Evolutionary conservation across 225 moss, liverwort and hornwort genomes (phyloP).

Genomic region (Takakia lepidozioides): DNA sequence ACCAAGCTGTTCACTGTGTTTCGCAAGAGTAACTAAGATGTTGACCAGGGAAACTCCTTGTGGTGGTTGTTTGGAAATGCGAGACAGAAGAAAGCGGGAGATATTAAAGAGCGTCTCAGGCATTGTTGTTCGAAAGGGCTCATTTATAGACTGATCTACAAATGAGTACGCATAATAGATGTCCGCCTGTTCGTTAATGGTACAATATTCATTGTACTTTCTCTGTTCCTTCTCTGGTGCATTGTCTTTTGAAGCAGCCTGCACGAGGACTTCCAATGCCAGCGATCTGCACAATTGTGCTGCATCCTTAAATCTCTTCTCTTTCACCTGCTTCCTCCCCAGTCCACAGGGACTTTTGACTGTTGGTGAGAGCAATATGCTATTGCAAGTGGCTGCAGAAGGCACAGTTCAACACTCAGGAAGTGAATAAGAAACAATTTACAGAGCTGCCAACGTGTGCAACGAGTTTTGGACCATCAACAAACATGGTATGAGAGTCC

Average conservation of each 20-base stretch:
- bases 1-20: slow-evolving; percentile 89
- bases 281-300: slow-evolving; percentile 55
- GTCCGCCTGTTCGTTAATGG: slow-evolving; percentile 41
- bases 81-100: slow-evolving; percentile 61
- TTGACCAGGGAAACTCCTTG: slow-evolving; percentile 69
- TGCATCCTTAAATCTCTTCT: slow-evolving; percentile 78
- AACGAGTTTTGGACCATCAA: too few relatives aligned
- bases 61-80: slow-evolving; percentile 47
- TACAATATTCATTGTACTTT: slow-evolving; percentile 26
- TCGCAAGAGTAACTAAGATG: slow-evolving; percentile 80
- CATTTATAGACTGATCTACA: slow-evolving; percentile 70
- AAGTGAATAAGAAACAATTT: too few relatives aligned
- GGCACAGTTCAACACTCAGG: too few relatives aligned
- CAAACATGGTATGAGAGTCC: neutral
- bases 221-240: slow-evolving; percentile 23
- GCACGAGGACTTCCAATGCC: slow-evolving; percentile 41
- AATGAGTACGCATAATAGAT: slow-evolving; percentile 85
- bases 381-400: too few relatives aligned
- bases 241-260: slow-evolving; percentile 17
- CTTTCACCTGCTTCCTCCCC: slow-evolving; percentile 50
- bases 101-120: slow-evolving; percentile 78
- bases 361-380: too few relatives aligned
- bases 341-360: slow-evolving; percentile 4
- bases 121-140: slow-evolving; percentile 81
- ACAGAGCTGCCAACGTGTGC: too few relatives aligned